Percentiles rank a stretch among this genome's conserved stretches.
phyloP scores from a whole-genome alignment of 2,329 filamentous ascomycete genomes.

The Pseudocercospora pini-densiflorae region DNA sequence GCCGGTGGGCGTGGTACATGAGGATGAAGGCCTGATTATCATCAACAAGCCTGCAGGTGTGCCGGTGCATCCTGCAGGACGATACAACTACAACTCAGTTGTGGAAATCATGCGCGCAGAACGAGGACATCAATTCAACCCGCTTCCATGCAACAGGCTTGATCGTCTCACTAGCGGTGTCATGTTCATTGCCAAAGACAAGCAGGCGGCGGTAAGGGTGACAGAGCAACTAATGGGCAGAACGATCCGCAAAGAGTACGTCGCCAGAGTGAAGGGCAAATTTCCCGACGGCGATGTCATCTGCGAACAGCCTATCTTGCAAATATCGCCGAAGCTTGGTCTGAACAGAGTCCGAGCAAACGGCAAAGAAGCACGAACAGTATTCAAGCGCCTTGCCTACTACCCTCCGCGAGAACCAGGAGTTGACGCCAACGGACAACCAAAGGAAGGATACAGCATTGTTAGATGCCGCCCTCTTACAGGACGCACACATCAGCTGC shows the following conservation, averaged over 20 bases:
- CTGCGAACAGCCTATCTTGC: constrained; percentile 90
- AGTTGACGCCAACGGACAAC: constrained; percentile 24
- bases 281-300: constrained; percentile 92
- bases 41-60: constrained; percentile 97
- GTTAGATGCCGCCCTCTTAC: constrained; percentile 93
- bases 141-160: constrained; percentile 84
- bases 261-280: constrained; percentile 85
- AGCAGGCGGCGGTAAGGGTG: constrained; percentile 76
- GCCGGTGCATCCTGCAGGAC: constrained; percentile 91
- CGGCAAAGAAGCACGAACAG: constrained; percentile 85
- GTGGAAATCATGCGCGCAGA: constrained; percentile 91
- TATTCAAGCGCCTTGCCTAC: constrained; percentile 92
- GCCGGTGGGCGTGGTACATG: constrained; percentile 81
- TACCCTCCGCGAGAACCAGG: constrained; percentile 61
- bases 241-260: constrained; percentile 92
- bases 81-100: constrained; percentile 95
- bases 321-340: constrained; percentile 93
- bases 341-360: constrained; percentile 93
- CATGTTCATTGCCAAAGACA: constrained; percentile 95
- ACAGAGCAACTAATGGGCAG: constrained; percentile 76
- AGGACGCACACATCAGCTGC: constrained; percentile 90
- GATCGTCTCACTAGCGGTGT: constrained; percentile 93
- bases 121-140: constrained; percentile 61
- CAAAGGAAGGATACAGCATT: constrained; percentile 75
- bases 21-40: constrained; percentile 91